Evolutionary conservation across 345 rosid species (phyloP).

Genomic region (Eucalyptus caleyi): DNA sequence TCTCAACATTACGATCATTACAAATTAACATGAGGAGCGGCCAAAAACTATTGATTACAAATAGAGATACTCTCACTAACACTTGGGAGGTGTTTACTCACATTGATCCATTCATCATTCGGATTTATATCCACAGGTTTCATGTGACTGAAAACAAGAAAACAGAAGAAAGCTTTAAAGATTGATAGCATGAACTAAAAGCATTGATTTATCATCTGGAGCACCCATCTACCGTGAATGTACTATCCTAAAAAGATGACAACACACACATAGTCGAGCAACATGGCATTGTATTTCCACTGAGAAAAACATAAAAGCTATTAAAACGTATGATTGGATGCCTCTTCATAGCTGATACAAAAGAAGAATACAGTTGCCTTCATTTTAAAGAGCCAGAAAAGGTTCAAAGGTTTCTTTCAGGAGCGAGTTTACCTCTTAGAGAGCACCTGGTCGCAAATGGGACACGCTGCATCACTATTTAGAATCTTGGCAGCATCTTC

Average conservation of each 20-base stretch:
- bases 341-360: neutral
- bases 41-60: neutral
- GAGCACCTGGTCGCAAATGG: conserved; percentile 91
- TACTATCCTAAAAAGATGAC: neutral
- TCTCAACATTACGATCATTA: neutral
- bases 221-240: neutral
- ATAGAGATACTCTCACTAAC: neutral
- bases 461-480: conserved; percentile 81
- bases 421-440: conserved; percentile 57
- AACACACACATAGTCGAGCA: neutral
- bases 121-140: conserved; percentile 90
- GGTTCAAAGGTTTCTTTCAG: neutral
- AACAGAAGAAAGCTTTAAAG: conserved; percentile 1
- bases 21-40: neutral
- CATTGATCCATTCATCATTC: conserved; percentile 94
- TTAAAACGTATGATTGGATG: neutral
- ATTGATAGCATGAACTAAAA: neutral
- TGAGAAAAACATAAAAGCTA: neutral
- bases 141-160: conserved; percentile 47
- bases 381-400: neutral
- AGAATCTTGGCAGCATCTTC: conserved; percentile 93
- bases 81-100: conserved; percentile 22
- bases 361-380: neutral
- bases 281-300: neutral
- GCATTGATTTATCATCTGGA: neutral